Percentiles rank a stretch among this genome's conserved stretches.
These are phyloP conservation scores for Trichophyton simii DNA, from an alignment of 2,329 filamentous ascomycete species.

Conservation along the genomic window DNA sequence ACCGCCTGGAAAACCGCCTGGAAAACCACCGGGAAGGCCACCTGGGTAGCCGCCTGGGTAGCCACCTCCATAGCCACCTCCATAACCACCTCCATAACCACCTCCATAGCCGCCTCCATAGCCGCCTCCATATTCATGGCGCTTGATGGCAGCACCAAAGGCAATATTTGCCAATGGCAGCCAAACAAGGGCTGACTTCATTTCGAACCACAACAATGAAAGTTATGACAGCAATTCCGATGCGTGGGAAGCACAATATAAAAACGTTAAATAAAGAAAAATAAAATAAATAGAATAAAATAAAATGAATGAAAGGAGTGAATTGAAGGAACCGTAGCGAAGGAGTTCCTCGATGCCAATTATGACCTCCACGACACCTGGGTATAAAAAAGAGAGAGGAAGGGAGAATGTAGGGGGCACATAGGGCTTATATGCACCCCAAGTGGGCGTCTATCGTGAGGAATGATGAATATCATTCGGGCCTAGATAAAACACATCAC, in stretches of 20 bases:
- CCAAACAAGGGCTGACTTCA: conserved; percentile 17
- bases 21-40: background rate
- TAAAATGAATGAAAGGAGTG: conserved; percentile 14
- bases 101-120: background rate
- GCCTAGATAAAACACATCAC: background rate
- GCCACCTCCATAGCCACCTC: background rate
- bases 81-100: background rate
- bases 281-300: background rate
- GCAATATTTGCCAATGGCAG: conserved; percentile 17
- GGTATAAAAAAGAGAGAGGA: background rate
- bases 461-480: background rate
- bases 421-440: background rate
- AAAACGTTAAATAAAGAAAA: background rate
- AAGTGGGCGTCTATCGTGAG: background rate
- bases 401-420: background rate
- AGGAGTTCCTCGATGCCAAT: conserved; percentile 27
- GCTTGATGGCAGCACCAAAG: conserved; percentile 14
- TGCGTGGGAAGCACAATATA: background rate
- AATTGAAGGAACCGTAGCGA: conserved; percentile 35
- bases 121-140: background rate
- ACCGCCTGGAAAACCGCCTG: too few relatives aligned
- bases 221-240: background rate
- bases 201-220: conserved; percentile 9
- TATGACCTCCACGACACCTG: background rate
- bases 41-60: background rate